Evolutionary conservation across 2,329 filamentous ascomycete genomes (phyloP).

Genomic region (Triangularia setosa): DNA sequence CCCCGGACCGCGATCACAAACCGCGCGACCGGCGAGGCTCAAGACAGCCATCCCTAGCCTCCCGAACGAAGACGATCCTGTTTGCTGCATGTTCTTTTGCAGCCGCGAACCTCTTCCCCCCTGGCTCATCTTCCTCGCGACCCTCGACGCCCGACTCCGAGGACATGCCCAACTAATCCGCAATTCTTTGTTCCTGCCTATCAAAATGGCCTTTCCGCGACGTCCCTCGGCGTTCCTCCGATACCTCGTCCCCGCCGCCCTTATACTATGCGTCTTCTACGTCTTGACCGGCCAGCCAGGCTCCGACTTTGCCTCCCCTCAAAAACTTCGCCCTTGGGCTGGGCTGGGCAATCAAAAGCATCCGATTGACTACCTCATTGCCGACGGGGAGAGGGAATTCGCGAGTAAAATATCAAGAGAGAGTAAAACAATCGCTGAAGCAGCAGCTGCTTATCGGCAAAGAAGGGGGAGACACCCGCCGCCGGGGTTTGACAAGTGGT

Average conservation of each 20-base stretch:
- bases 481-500: constrained; percentile 61
- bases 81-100: neutral
- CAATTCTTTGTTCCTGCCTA: neutral
- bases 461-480: constrained; percentile 58
- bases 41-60: neutral
- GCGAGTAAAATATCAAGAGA: constrained; percentile 40
- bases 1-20: too few relatives aligned
- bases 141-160: neutral
- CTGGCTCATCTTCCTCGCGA: neutral
- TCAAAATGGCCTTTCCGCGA: constrained; percentile 34
- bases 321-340: constrained; percentile 13
- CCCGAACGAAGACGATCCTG: neutral
- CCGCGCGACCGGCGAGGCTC: neutral
- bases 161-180: neutral
- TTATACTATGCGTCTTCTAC: constrained; percentile 35
- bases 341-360: constrained; percentile 31
- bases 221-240: constrained; percentile 38
- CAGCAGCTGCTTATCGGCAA: constrained; percentile 52
- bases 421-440: constrained; percentile 46
- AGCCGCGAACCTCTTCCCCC: neutral
- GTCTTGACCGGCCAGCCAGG: constrained; percentile 25
- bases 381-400: constrained; percentile 42
- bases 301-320: neutral
- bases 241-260: constrained; percentile 33
- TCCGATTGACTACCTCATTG: constrained; percentile 50